Conservation (phyloP, 345 rosid species). For the Gossypioides kirkii region DNA sequence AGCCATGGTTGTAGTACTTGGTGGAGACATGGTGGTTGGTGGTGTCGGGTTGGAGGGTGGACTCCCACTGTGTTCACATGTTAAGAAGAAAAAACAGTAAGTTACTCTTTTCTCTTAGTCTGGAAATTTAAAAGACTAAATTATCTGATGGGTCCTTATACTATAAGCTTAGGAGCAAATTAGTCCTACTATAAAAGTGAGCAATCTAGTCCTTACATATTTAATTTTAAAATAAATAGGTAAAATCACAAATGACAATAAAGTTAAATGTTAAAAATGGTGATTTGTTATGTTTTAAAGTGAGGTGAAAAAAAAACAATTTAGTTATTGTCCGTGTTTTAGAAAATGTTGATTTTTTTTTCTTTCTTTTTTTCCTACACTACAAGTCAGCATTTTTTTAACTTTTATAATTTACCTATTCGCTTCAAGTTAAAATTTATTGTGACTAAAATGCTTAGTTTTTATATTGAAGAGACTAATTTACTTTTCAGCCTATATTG, state of each 20-base stretch:
- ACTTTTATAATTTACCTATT: too few species aligned
- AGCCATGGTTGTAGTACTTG: constrained; percentile 36
- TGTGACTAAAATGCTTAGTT: neutral
- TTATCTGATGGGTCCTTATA: neutral
- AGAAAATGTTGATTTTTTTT: neutral
- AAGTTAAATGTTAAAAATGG: too few species aligned
- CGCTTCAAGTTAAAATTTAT: neutral
- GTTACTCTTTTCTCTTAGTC: constrained; percentile 10
- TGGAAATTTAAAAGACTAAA: neutral
- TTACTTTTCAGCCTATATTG: neutral
- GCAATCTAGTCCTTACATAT: neutral
- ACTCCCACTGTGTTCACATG: constrained; percentile 46
- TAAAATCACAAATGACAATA: neutral
- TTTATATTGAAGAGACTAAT: neutral
- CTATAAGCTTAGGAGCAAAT: neutral
- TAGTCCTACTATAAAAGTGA: neutral
- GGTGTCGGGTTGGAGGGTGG: constrained; percentile 28
- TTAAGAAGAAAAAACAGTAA: constrained; percentile 10
- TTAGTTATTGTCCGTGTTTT: neutral
- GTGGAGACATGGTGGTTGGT: constrained; percentile 30
- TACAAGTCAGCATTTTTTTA: too few species aligned
- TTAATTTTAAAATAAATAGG: neutral
- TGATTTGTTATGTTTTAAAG: too few species aligned
- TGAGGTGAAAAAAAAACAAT: too few species aligned
- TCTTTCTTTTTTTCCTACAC: neutral